Evolutionary conservation across 495 filamentous ascomycete genomes (phyloP), one percentile per base, ranked within the genome.

Genomic region (Aspergillus saccharolyticus): DNA sequence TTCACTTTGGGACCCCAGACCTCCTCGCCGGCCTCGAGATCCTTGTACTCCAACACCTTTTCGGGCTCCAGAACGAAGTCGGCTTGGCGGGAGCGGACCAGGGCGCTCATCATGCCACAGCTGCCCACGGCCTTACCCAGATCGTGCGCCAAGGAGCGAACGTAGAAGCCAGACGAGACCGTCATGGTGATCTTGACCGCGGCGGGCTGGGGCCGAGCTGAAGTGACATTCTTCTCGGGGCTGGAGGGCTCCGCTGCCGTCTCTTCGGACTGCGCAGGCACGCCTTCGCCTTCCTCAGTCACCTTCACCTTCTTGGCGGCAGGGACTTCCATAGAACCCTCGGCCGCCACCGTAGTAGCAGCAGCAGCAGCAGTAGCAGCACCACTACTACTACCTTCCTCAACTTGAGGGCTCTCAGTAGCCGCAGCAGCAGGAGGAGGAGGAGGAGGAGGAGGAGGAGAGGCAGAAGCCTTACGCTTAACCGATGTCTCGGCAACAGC

Each of bases 81-180:
- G 15, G 83, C 90, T 67, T 99, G 94, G 45, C 89, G 84, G 2
- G 83, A 87, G 17, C 94, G 85, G 47, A 87, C 79, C 28, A 99
- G 82, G 56, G 86, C 83, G 50, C 90, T 86, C 94, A 99, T 97
- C 64, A 93, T 75, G 22, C 81, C 94, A 30, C 87, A 83, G 33
- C 89, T 95, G 21, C 86, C 85, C 12, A 96, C 74, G 44, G 91
- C 89, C 62, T 85, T 80, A 17, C 94, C 94, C 25, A 99, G 79
- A 64, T 99, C 95, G 64, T 97, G 91, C 54, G 89, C 89, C 44
- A 99, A 79, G 33, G 87, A 92, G 54, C 94, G 89, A 43, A 99
- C 94, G 72, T 99, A 99, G 78, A 97, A 99, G 44, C 94, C 94
- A 4, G 91, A 96, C 4, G 91, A 87, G 43, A 96, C 94, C 1